Base-by-base conservation (phyloP, 345 rosid species). In the Isatis tinctoria region DNA sequence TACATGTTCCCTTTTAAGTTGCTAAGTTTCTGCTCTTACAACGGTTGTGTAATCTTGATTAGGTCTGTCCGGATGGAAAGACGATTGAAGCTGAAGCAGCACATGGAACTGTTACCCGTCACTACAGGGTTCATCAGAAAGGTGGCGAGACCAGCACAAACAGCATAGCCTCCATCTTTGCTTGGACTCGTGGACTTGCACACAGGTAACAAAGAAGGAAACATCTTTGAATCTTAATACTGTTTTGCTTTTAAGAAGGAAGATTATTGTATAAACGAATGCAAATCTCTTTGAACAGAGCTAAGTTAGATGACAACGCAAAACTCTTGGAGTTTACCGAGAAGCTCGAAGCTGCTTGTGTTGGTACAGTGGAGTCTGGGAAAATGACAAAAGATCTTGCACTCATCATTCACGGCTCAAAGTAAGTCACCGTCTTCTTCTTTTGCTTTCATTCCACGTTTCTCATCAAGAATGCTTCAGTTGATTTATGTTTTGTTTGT, bases 381-480 rank as follows among this genome's bases (percentile, higher is more conserved):
- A 95, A 90, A 87, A 95, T 95, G 99, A 95, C 99, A 69, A 95
- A 95, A 79, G 98, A 95, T 87, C 98, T 95, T 61, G 97, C 99
- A 4, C 87, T 95, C 72, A 72, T 95, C 58, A 85, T 82, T 76
- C 91, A 95, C 69, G 97, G 99, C 70, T 69, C 97, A 17, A 90
- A 86, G 96, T 92, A 67, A 57, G 87, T 72, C 17, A 4, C 18
- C 2, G 18, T 12, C 2, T 10, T 37, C 12, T 45, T 57, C 10
- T 4, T 58, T 48, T 40, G 54, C 16, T 36, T 26, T 24, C 41
- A 35, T 33, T 57, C 26, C 33, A 2, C n/a, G 0, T 3, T 40
- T 60, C 45, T 11, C 8, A 22, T 53, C 18, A 73, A 22, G 28
- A 18, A 40, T 39, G 17, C 17, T 10, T 6, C 4, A 6, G 24